These are phyloP conservation scores for Fraxinus sp. DNA, from an alignment of 305 asterid species.

Conservation along the genomic window DNA sequence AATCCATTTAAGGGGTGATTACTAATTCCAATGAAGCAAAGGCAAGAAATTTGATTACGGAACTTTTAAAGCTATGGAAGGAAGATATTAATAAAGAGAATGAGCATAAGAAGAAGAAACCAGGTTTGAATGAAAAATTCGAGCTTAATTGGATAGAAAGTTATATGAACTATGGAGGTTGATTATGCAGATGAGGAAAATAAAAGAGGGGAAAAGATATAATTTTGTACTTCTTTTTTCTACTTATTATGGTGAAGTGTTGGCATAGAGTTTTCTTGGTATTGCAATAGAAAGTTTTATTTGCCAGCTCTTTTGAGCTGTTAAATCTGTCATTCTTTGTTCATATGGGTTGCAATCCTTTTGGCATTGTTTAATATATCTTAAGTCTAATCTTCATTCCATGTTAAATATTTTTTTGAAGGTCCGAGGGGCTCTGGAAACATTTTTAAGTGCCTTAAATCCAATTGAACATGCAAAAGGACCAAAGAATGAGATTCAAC, in stretches of 20 bases:
- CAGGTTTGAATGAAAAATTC: not conserved
- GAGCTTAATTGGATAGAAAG: not conserved
- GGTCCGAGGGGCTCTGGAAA: constrained; percentile 92
- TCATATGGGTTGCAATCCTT: not conserved
- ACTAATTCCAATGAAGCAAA: not conserved
- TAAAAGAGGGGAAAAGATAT: not conserved
- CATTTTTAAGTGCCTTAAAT: constrained; percentile 74
- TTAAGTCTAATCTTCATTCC: constrained; percentile 1
- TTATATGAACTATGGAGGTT: not conserved
- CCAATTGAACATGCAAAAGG: constrained; percentile 64
- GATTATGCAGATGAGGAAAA: not conserved
- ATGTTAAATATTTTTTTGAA: constrained; percentile 34
- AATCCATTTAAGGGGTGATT: not conserved
- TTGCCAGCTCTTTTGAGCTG: not conserved
- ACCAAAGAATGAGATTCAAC: constrained; percentile 77
- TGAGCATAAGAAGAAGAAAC: not conserved
- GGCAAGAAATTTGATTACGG: not conserved
- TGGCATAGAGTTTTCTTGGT: not conserved
- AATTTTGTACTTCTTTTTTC: not conserved
- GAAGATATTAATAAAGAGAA: not conserved
- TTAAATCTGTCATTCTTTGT: not conserved
- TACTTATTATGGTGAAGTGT: not conserved
- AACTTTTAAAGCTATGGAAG: not conserved
- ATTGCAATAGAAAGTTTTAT: not conserved
- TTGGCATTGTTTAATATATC: not conserved